Evolutionary conservation across 163 green algal species (phyloP).

Genomic region (Scenedesmus sp.): DNA sequence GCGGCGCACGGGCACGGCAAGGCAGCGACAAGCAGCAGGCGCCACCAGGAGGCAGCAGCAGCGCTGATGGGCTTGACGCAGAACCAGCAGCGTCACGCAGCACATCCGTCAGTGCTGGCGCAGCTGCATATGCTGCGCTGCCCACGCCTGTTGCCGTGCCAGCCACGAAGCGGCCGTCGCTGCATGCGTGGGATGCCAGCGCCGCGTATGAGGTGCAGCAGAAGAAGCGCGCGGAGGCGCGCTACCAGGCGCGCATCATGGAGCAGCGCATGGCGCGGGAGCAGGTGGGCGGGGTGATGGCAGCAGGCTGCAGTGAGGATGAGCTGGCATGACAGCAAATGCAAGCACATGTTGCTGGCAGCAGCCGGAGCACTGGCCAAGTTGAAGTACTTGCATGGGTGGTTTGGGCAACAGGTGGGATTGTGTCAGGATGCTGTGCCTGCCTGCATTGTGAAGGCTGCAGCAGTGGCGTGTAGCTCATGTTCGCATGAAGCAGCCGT

Average conservation of each 20-base stretch:
- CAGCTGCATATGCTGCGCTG: conserved; percentile 6
- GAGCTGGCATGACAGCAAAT: neutral
- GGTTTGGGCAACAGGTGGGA: no score
- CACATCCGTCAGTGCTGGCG: conserved; percentile 7
- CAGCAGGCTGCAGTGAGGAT: neutral
- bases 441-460: neutral
- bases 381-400: no score
- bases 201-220: conserved; percentile 34
- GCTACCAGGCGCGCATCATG: conserved; percentile 57
- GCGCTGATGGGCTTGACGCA: neutral
- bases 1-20: neutral
- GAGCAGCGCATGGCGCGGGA: conserved; percentile 63
- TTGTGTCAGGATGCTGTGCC: no score
- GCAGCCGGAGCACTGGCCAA: neutral
- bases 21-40: neutral
- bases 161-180: neutral
- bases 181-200: conserved; percentile 39
- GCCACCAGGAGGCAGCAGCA: neutral
- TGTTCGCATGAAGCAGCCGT: no score
- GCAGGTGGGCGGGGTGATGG: conserved; percentile 50
- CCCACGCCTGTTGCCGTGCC: neutral
- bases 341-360: neutral
- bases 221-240: conserved; percentile 55
- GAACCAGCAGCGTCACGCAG: neutral
- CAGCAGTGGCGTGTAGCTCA: neutral